A percentile compares a stretch with the other conserved stretches of the same genome.
phyloP scores from a whole-genome alignment of 2,329 filamentous ascomycete species.

The Dichotomopilus funicola region DNA sequence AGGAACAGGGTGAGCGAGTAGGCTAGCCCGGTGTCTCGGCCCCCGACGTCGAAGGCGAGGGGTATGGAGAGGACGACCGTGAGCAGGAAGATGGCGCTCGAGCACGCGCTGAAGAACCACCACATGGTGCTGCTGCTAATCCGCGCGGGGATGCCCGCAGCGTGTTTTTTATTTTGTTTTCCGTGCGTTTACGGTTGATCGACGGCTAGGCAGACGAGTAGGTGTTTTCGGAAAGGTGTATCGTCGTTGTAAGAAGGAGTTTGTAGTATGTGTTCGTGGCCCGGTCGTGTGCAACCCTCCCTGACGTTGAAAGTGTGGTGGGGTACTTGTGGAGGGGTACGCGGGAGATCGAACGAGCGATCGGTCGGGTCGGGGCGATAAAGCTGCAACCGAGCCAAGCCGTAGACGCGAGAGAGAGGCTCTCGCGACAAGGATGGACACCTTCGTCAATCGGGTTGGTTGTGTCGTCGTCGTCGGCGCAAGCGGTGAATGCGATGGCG shows the following conservation, averaged over 20 bases:
- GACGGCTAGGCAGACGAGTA: too few species aligned
- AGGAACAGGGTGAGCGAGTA: slow-evolving; percentile 83
- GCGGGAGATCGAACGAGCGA: neutral
- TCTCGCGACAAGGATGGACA: too few species aligned
- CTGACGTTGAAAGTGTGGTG: too few species aligned
- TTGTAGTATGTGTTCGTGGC: neutral
- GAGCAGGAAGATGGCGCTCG: slow-evolving; percentile 78
- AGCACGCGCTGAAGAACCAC: slow-evolving; percentile 70
- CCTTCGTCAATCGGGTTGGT: neutral
- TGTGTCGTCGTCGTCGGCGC: neutral
- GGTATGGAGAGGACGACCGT: slow-evolving; percentile 94
- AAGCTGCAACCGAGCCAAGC: too few species aligned
- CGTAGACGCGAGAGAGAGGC: too few species aligned
- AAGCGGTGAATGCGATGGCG: slow-evolving; percentile 8
- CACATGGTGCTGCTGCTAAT: slow-evolving; percentile 52
- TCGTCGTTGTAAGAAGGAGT: too few species aligned
- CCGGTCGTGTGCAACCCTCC: too few species aligned
- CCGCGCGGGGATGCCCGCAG: slow-evolving; percentile 16
- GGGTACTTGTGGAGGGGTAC: slow-evolving; percentile 4
- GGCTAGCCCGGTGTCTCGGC: slow-evolving; percentile 85
- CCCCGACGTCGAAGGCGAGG: slow-evolving; percentile 95
- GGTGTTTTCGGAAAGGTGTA: too few species aligned
- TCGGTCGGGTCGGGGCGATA: neutral
- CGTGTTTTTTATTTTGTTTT: neutral
- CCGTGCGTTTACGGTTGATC: too few species aligned